A percentile compares a stretch with the other conserved stretches of the same genome.
Conservation (phyloP, 2,329 filamentous ascomycete species). For the Penicillium sp. region DNA sequence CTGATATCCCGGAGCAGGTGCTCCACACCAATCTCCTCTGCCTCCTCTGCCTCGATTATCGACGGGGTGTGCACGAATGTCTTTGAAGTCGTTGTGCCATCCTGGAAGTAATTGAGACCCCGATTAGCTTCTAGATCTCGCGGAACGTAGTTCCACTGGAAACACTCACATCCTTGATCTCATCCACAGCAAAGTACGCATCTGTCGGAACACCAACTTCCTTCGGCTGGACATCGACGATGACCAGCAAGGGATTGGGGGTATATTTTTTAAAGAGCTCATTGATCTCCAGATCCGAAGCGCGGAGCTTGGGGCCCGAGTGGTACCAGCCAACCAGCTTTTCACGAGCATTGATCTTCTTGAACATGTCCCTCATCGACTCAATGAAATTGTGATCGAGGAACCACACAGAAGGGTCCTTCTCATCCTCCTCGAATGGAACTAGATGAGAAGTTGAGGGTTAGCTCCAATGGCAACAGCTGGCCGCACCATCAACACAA, state of each 20-base stretch:
- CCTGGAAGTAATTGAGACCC: conserved; percentile 56
- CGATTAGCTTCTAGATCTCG: conserved; percentile 8
- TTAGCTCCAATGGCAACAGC: conserved; percentile 24
- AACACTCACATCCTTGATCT: conserved; percentile 91
- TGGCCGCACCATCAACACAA: conserved; percentile 33
- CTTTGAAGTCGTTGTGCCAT: conserved; percentile 93
- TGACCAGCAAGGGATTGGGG: conserved; percentile 92
- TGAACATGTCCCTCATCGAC: conserved; percentile 99
- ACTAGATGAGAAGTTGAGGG: conserved; percentile 60
- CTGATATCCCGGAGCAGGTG: conserved; percentile 97
- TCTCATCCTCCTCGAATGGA: conserved; percentile 98
- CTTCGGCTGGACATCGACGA: conserved; percentile 98
- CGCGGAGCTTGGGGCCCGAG: conserved; percentile 93
- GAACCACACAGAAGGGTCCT: conserved; percentile 98
- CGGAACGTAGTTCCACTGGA: background rate
- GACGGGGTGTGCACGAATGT: conserved; percentile 98
- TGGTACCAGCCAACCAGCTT: conserved; percentile 99
- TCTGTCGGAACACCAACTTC: conserved; percentile 97
- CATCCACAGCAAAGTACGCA: conserved; percentile 98
- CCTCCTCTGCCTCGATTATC: conserved; percentile 98
- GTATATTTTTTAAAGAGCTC: conserved; percentile 99
- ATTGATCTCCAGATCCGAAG: conserved; percentile 98
- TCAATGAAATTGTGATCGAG: conserved; percentile 99
- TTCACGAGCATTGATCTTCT: conserved; percentile 98
- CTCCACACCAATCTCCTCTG: conserved; percentile 98